These are phyloP conservation scores for Alternaria sp. DNA, from an alignment of 2,329 filamentous ascomycete genomes.

Conservation along the genomic window DNA sequence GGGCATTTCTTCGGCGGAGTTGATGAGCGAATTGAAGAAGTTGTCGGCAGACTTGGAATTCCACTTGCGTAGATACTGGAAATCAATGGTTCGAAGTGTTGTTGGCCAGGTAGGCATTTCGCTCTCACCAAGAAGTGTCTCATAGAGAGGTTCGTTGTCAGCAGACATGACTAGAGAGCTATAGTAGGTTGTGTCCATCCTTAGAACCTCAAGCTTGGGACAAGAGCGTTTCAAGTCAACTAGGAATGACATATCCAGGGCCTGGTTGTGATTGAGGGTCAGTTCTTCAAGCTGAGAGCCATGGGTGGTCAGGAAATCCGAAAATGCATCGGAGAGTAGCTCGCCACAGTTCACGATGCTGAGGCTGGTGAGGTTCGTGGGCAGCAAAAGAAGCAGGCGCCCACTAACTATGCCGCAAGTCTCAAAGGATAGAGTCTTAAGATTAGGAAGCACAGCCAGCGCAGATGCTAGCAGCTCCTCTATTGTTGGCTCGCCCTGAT, in stretches of 20 bases:
- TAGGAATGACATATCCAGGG: constrained; percentile 78
- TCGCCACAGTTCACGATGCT: constrained; percentile 82
- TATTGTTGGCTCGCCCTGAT: constrained; percentile 36
- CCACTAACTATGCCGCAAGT: constrained; percentile 76
- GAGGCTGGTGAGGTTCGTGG: constrained; percentile 70
- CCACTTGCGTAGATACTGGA: constrained; percentile 81
- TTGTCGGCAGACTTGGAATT: constrained; percentile 72
- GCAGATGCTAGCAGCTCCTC: constrained; percentile 59
- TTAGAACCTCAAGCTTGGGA: constrained; percentile 73
- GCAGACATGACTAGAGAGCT: constrained; percentile 72
- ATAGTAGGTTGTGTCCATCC: constrained; percentile 82
- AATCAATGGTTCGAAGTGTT: constrained; percentile 73
- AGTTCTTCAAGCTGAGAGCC: constrained; percentile 74
- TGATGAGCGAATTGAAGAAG: constrained; percentile 80
- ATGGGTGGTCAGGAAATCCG: constrained; percentile 70
- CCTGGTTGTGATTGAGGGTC: constrained; percentile 78
- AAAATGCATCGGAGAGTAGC: constrained; percentile 72
- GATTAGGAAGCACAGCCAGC: constrained; percentile 65
- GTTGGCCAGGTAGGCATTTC: constrained; percentile 82
- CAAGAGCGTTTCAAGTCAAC: constrained; percentile 71
- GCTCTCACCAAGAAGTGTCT: constrained; percentile 66
- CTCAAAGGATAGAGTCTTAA: constrained; percentile 76
- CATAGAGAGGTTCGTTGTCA: constrained; percentile 79
- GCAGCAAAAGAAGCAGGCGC: constrained; percentile 72
- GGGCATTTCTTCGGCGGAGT: constrained; percentile 71